phyloP scores from a whole-genome alignment of 2,329 filamentous ascomycete species.

The Claviceps lovelessii region DNA sequence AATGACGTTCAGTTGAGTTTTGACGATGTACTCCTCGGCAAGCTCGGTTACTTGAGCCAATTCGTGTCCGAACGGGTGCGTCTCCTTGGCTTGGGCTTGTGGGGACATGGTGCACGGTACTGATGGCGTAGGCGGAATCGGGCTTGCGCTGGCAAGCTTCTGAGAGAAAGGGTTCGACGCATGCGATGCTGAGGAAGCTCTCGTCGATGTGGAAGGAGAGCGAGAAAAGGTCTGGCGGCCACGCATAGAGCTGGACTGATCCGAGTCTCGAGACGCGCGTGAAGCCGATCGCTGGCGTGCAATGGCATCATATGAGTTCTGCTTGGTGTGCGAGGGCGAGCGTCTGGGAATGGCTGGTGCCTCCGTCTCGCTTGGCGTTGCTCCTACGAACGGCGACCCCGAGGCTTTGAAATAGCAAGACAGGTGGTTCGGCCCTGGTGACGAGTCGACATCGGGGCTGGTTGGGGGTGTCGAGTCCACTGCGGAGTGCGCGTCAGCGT shows the following conservation, averaged over 20 bases:
- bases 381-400: constrained; percentile 22
- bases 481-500: constrained; percentile 52
- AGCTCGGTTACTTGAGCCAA: constrained; percentile 85
- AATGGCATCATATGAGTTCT: constrained; percentile 59
- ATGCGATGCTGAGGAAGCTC: constrained; percentile 33
- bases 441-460: constrained; percentile 51
- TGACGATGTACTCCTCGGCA: constrained; percentile 69
- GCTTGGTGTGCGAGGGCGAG: constrained; percentile 78
- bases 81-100: constrained; percentile 22
- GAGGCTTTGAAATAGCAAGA: constrained; percentile 51
- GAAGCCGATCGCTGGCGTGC: constrained; percentile 51
- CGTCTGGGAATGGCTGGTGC: constrained; percentile 54
- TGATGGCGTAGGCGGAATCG: constrained; percentile 18
- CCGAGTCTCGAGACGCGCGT: constrained; percentile 40
- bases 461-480: constrained; percentile 47
- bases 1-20: constrained; percentile 42
- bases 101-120: constrained; percentile 15
- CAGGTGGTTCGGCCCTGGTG: constrained; percentile 50
- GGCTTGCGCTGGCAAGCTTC: constrained; percentile 16
- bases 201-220: constrained; percentile 37
- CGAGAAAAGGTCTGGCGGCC: constrained; percentile 41
- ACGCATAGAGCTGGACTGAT: constrained; percentile 40
- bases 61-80: constrained; percentile 76
- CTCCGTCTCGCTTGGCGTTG: constrained; percentile 20
- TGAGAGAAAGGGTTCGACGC: constrained; percentile 16